Percentiles rank a stretch among this genome's conserved stretches.
Conservation (phyloP, 192 early-diverging fungal species). For the Cetraspora pellucida region DNA sequence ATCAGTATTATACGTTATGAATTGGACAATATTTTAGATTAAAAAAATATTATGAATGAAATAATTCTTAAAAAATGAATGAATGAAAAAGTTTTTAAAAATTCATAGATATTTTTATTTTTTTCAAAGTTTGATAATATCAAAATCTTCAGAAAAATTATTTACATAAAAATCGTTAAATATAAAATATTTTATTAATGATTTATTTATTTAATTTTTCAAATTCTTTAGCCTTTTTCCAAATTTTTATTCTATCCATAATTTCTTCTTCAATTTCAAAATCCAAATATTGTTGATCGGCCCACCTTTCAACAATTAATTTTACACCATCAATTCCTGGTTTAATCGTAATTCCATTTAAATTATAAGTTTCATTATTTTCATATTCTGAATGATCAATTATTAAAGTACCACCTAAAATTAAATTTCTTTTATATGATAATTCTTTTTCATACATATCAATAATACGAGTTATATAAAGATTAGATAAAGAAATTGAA, state of each 20-base stretch:
- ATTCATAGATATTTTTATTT: too few relatives aligned
- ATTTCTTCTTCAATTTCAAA: conserved; percentile 26
- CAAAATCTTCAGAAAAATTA: too few relatives aligned
- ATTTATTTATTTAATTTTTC: not conserved
- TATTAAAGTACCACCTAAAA: conserved; percentile 19
- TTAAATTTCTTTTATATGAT: conserved; percentile 21
- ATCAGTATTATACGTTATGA: too few relatives aligned
- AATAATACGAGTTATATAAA: not conserved
- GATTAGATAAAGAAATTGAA: conserved; percentile 12
- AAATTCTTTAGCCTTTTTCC: conserved; percentile 17
- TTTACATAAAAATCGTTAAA: too few relatives aligned
- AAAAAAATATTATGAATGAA: too few relatives aligned
- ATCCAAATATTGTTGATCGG: not conserved
- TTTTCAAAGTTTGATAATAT: too few relatives aligned
- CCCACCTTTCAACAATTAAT: conserved; percentile 7
- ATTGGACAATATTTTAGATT: too few relatives aligned
- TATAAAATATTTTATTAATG: too few relatives aligned
- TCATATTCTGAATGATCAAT: conserved; percentile 1
- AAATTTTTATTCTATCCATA: conserved; percentile 19
- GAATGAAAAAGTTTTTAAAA: too few relatives aligned
- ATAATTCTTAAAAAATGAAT: too few relatives aligned
- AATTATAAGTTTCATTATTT: not conserved
- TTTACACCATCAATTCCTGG: conserved; percentile 8
- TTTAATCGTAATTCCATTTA: not conserved
- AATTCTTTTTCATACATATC: conserved; percentile 32